These are phyloP conservation scores for Sarocladium strictum DNA, from an alignment of 2,329 filamentous ascomycete species.

Conservation along the genomic window DNA sequence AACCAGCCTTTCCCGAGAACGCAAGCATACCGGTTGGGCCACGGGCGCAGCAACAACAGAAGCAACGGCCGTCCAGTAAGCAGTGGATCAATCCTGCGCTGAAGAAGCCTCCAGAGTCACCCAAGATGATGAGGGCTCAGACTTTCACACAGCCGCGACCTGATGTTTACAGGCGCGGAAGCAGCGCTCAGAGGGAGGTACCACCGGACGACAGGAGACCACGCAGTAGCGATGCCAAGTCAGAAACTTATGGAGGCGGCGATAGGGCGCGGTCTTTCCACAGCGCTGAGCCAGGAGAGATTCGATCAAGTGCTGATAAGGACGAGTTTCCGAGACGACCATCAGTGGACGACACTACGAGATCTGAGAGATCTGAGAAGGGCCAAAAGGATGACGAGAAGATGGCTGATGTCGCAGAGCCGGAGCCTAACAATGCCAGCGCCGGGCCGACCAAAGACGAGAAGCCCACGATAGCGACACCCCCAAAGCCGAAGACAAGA, in stretches of 20 bases:
- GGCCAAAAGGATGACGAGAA: slow-evolving; percentile 4
- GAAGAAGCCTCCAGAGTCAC: slow-evolving; percentile 46
- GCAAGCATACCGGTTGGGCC: slow-evolving; percentile 48
- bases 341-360: neutral
- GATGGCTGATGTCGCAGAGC: neutral
- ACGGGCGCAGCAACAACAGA: slow-evolving; percentile 43
- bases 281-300: slow-evolving; percentile 43
- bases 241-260: slow-evolving; percentile 30
- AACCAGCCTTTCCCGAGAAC: slow-evolving; percentile 33
- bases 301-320: slow-evolving; percentile 33
- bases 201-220: slow-evolving; percentile 39
- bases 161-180: slow-evolving; percentile 30
- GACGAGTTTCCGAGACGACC: slow-evolving; percentile 26
- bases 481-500: slow-evolving; percentile 16
- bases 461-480: slow-evolving; percentile 3
- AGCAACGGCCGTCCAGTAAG: slow-evolving; percentile 46
- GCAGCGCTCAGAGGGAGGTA: slow-evolving; percentile 26
- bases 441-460: slow-evolving; percentile 12
- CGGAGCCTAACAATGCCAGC: slow-evolving; percentile 10
- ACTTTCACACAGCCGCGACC: slow-evolving; percentile 40
- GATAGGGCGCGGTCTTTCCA: slow-evolving; percentile 32
- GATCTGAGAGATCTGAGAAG: neutral
- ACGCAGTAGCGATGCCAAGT: slow-evolving; percentile 47
- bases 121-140: slow-evolving; percentile 44
- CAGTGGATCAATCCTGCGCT: slow-evolving; percentile 54